phyloP scores from a whole-genome alignment of 768 basidiomycete species.

The Botryobasidium botryosum region DNA sequence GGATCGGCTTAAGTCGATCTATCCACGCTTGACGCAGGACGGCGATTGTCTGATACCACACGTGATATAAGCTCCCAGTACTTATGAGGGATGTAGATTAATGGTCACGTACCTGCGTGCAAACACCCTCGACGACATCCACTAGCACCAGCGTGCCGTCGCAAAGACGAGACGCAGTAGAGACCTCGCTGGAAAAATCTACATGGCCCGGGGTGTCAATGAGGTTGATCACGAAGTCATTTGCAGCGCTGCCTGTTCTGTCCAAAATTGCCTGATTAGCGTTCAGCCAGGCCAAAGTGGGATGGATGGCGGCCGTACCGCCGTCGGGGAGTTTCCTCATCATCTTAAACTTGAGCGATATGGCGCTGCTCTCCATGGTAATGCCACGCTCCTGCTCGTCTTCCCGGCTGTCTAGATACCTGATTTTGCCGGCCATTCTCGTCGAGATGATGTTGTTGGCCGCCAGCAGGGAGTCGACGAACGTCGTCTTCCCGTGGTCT shows the following conservation, averaged over 20 bases:
- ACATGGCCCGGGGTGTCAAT: constrained; percentile 99
- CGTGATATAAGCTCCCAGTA: neutral
- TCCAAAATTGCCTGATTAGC: neutral
- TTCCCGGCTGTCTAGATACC: constrained; percentile 88
- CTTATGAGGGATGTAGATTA: neutral
- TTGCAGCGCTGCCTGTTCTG: constrained; percentile 33
- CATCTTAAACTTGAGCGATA: constrained; percentile 77
- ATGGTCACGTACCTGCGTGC: constrained; percentile 63
- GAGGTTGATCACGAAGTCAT: constrained; percentile 78
- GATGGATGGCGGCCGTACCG: constrained; percentile 30
- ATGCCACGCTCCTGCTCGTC: constrained; percentile 97
- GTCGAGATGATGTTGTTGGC: constrained; percentile 96
- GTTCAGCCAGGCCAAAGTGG: neutral
- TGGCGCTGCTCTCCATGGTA: constrained; percentile 96
- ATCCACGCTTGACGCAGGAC: constrained; percentile 91
- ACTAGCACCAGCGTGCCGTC: constrained; percentile 93
- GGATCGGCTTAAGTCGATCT: constrained; percentile 72
- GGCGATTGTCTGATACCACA: constrained; percentile 57
- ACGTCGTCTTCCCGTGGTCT: constrained; percentile 92
- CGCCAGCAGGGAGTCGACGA: constrained; percentile 88
- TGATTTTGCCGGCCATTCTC: constrained; percentile 87
- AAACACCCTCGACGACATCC: constrained; percentile 95
- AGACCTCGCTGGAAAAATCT: constrained; percentile 95
- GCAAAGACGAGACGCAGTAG: constrained; percentile 80
- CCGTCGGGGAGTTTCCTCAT: constrained; percentile 36